A percentile compares a stretch with the other conserved stretches of the same genome.
Conservation (phyloP, 345 rosid species). For the Corchorus olitorius region DNA sequence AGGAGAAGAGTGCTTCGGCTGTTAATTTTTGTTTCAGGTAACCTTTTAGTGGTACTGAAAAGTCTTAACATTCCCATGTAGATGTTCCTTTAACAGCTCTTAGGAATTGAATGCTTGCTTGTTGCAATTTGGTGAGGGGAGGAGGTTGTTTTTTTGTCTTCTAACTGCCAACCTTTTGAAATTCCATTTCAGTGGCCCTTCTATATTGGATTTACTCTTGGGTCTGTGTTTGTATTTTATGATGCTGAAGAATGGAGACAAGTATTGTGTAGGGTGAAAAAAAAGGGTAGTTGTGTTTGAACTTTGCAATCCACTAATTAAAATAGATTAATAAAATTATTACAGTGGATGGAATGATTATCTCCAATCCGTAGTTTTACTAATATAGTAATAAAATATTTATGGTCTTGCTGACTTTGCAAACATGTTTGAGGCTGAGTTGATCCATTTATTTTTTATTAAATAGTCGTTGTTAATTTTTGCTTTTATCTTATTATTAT, state of each 20-base stretch:
- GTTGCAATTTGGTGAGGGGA: not conserved
- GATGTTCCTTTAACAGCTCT: conserved; percentile 2
- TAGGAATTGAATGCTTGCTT: not conserved
- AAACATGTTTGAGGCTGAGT: too few relatives aligned
- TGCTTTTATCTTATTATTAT: too few relatives aligned
- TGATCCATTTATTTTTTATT: too few relatives aligned
- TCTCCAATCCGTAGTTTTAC: too few relatives aligned
- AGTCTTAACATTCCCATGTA: not conserved
- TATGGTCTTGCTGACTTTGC: too few relatives aligned
- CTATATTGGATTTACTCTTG: not conserved
- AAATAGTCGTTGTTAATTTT: too few relatives aligned
- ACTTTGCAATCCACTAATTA: too few relatives aligned
- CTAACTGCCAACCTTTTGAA: not conserved
- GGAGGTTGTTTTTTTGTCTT: not conserved
- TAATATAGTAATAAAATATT: too few relatives aligned
- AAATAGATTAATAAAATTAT: too few relatives aligned
- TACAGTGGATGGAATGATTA: too few relatives aligned
- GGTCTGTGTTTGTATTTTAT: not conserved
- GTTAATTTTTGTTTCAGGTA: conserved; percentile 17
- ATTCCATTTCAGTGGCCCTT: not conserved
- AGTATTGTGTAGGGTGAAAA: not conserved
- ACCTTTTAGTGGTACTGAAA: conserved; percentile 8
- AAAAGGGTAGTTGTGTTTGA: not conserved
- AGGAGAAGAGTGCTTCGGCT: conserved; percentile 17
- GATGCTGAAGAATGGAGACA: too few relatives aligned